Evolutionary conservation across 495 filamentous ascomycete genomes (phyloP).

Genomic region (Penicillium simplicissimum): DNA sequence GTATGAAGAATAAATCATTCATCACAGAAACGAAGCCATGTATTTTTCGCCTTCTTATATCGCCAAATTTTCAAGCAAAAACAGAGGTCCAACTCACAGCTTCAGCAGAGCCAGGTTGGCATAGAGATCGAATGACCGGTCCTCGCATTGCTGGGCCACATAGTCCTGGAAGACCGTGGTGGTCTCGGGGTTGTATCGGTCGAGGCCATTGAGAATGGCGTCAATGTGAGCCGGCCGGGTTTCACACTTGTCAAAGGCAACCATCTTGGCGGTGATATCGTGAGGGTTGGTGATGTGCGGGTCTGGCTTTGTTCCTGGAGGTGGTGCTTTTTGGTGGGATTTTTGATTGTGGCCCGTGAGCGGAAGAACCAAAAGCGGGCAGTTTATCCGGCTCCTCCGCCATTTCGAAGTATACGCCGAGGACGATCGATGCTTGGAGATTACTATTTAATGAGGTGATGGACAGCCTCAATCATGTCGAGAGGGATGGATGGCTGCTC

Average conservation of each 20-base stretch:
- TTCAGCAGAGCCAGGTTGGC: constrained; percentile 95
- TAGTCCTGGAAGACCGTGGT: constrained; percentile 94
- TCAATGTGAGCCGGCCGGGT: constrained; percentile 85
- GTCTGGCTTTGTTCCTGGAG: constrained; percentile 26
- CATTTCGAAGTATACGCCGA: constrained; percentile 25
- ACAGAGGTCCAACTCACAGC: constrained; percentile 69
- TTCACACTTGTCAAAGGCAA: constrained; percentile 57
- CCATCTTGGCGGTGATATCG: constrained; percentile 40
- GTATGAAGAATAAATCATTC: constrained; percentile 56
- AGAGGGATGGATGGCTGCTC: background rate
- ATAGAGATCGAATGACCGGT: constrained; percentile 89
- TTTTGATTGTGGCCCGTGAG: constrained; percentile 42
- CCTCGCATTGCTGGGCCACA: constrained; percentile 91
- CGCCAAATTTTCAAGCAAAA: background rate
- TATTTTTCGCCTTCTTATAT: background rate
- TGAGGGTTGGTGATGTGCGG: constrained; percentile 29
- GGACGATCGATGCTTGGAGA: background rate
- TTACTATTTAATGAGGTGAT: background rate
- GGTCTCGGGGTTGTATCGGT: constrained; percentile 98
- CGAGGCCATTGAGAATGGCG: constrained; percentile 86
- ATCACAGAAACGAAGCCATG: constrained; percentile 51
- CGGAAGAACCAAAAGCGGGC: constrained; percentile 23
- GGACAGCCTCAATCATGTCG: background rate
- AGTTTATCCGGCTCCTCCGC: constrained; percentile 25
- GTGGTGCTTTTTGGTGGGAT: constrained; percentile 42